Evolutionary conservation across 2,329 filamentous ascomycete genomes (phyloP).

Genomic region (Aspergillus japonicus): DNA sequence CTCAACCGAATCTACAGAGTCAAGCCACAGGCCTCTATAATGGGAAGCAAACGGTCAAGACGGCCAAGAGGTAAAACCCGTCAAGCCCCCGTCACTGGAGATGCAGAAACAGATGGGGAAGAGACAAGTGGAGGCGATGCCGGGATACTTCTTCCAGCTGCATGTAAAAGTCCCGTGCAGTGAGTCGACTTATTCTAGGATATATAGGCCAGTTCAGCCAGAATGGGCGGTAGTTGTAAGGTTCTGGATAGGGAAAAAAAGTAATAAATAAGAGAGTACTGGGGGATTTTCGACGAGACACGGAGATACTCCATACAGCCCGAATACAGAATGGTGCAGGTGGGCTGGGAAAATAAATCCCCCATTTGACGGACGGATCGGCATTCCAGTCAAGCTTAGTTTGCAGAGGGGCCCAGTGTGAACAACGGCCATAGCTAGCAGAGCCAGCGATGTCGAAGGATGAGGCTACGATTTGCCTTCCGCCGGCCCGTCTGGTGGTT

Average conservation of each 20-base stretch:
- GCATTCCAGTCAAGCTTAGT: slow-evolving; percentile 26
- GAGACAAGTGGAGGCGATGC: slow-evolving; percentile 7
- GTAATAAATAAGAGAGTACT: slow-evolving; percentile 6
- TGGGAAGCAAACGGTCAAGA: neutral
- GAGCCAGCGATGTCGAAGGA: slow-evolving; percentile 14
- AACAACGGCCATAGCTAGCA: slow-evolving; percentile 16
- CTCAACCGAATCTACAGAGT: slow-evolving; percentile 4
- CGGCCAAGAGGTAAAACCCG: neutral
- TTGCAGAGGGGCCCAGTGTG: slow-evolving; percentile 19
- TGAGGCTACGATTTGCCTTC: slow-evolving; percentile 17
- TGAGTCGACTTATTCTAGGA: slow-evolving; percentile 13
- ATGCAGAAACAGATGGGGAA: slow-evolving; percentile 4
- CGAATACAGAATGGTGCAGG: slow-evolving; percentile 21
- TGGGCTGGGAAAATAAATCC: slow-evolving; percentile 19
- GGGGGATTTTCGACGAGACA: slow-evolving; percentile 15
- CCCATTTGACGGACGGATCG: slow-evolving; percentile 27
- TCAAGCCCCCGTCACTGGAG: slow-evolving; percentile 6
- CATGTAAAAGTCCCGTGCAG: slow-evolving; percentile 12
- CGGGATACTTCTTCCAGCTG: slow-evolving; percentile 13
- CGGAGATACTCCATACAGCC: slow-evolving; percentile 14
- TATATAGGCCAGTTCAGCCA: slow-evolving; percentile 14
- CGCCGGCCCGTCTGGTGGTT: slow-evolving; percentile 18
- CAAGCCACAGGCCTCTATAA: neutral
- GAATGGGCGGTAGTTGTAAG: slow-evolving; percentile 13
- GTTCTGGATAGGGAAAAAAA: slow-evolving; percentile 22